Evolutionary conservation across 2,329 filamentous ascomycete genomes (phyloP), one percentile per base, ranked within the genome.

Genomic region (Hypoxylon sp.): DNA sequence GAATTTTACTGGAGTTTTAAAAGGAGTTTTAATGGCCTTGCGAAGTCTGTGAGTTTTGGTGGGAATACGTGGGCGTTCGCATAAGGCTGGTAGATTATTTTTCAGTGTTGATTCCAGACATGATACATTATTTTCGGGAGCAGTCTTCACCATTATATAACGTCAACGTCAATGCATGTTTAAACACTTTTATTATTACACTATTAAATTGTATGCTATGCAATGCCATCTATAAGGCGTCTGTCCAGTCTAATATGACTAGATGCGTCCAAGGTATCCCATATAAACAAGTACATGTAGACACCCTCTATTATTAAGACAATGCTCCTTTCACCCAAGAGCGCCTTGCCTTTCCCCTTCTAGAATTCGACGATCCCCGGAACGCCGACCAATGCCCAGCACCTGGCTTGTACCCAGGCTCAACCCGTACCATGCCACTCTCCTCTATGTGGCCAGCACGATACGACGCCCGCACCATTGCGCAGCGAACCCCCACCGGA

Each of bases 181-280:
- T 60, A 51, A 11, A 25, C 30, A 6, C 12, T 55, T 47, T 34
- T 52, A 54, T 60, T 63, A 67, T 60, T 63, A 67, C 23, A 60
- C 39, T 56, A 67, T 56, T 67, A 41, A 11, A 19, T 37, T 2
- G 30, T 11, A n/a, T n/a, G n/a, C n/a, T n/a, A 66, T 57, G 37
- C 27, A n/a, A 60, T 56, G 37, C 50, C 59, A 55, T 41, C 25
- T 57, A 59, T 45, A 30, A 27, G 39, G 55, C 50, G n/a, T 52
- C n/a, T 30, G 5, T 55, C 23, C 34, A 46, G 23, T n/a, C n/a
- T 25, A 21, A 25, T 25, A 27, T 11, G 27, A 55, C 34, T 19
- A 32, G 43, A 56, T 48, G 34, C 48, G 30, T 25, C 16, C 1
- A 25, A 50, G 43, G 63, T 57, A 55, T 66, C 63, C 53, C 32